Conservation (phyloP, 2,329 filamentous ascomycete genomes). For the Pseudogymnoascus sp. region DNA sequence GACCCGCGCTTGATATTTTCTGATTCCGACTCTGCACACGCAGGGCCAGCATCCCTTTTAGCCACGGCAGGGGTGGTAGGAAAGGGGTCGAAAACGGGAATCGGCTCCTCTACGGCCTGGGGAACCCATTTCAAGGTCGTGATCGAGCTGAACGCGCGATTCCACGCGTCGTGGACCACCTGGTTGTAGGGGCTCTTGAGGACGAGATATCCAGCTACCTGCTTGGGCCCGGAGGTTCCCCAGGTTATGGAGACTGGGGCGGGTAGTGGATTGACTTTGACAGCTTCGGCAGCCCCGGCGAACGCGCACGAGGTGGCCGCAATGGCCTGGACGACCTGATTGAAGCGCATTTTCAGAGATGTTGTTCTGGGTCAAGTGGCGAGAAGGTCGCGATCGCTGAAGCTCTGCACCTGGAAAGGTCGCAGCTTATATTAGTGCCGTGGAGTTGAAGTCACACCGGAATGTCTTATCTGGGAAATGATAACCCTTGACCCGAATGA, state of each 20-base stretch:
- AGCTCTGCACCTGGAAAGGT: neutral
- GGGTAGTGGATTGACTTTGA: conserved; percentile 45
- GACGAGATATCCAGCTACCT: conserved; percentile 30
- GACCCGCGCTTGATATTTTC: conserved; percentile 23
- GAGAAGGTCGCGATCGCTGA: neutral
- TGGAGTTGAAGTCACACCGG: neutral
- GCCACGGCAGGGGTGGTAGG: conserved; percentile 29
- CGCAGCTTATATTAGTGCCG: conserved; percentile 3
- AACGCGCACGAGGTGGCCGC: conserved; percentile 21
- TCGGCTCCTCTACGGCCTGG: conserved; percentile 42
- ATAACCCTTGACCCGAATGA: neutral
- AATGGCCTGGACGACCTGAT: conserved; percentile 4
- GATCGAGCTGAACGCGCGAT: conserved; percentile 40
- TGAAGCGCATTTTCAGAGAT: conserved; percentile 15
- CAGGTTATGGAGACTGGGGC: conserved; percentile 44
- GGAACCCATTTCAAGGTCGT: conserved; percentile 44
- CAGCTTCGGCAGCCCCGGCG: conserved; percentile 32
- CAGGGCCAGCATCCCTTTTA: conserved; percentile 15
- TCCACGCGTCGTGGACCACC: conserved; percentile 39
- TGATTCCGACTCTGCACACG: neutral
- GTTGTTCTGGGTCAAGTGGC: neutral
- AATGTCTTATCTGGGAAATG: conserved; percentile 5
- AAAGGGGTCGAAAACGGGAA: conserved; percentile 41
- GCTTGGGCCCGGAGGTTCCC: conserved; percentile 41
- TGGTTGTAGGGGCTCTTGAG: conserved; percentile 31